phyloP scores from a whole-genome alignment of 345 rosid genomes.

The Bruguiera gymnorhiza region DNA sequence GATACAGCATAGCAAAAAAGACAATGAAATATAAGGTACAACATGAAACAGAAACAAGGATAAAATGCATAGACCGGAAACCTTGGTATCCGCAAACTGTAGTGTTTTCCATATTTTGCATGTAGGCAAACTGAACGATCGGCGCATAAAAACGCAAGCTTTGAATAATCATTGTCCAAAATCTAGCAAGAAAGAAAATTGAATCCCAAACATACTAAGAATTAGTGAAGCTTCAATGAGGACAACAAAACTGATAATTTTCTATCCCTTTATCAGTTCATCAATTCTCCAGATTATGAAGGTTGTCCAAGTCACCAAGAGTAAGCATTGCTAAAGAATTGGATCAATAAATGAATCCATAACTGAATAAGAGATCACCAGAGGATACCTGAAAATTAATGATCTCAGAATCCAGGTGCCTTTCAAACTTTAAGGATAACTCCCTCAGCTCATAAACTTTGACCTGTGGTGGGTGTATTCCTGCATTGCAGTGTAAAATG shows the following conservation, averaged over 20 bases:
- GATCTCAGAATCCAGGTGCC: slow-evolving; percentile 85
- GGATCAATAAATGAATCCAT: not conserved
- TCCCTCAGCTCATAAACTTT: slow-evolving; percentile 82
- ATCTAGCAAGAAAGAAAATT: slow-evolving; percentile 38
- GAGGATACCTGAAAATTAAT: slow-evolving; percentile 70
- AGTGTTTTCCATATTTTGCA: slow-evolving; percentile 89
- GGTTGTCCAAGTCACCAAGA: too few species aligned
- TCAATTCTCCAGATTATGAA: too few species aligned
- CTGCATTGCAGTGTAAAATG: slow-evolving; percentile 35
- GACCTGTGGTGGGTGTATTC: slow-evolving; percentile 86
- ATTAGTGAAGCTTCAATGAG: not conserved
- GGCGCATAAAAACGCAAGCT: slow-evolving; percentile 87
- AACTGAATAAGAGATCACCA: not conserved
- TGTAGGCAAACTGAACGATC: slow-evolving; percentile 86
- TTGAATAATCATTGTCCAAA: slow-evolving; percentile 78
- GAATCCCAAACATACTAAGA: not conserved
- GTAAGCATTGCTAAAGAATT: too few species aligned
- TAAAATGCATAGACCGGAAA: slow-evolving; percentile 17
- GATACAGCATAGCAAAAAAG: not conserved
- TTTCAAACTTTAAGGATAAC: slow-evolving; percentile 80
- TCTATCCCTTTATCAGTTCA: too few species aligned
- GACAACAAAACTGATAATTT: too few species aligned
- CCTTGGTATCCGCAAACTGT: slow-evolving; percentile 86
- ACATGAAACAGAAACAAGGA: not conserved
- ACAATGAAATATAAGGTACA: not conserved